Base-by-base conservation (phyloP, 805 yeast genomes). In the Tetrapisispora pingtungensis region DNA sequence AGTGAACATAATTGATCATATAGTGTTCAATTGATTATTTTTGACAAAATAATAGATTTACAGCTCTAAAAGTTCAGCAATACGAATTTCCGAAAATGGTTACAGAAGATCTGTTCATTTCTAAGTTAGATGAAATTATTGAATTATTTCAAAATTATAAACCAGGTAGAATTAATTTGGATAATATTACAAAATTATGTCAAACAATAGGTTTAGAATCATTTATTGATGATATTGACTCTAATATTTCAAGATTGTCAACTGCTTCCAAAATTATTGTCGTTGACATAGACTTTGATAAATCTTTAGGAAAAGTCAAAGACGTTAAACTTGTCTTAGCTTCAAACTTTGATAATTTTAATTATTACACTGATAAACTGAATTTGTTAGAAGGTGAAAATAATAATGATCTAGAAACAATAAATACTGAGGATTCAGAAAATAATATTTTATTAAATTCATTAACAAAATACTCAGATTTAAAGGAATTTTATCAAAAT, bases 211-310 rank as follows among this genome's bases (percentile, higher is more conserved):
- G 60, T 7, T 42, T 62, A 30, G 67, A 62, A 43, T 61, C 66
- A 1, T 62, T 62, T 40, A 57, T 57, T 4, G 67, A 62, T 40
- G 59, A 58, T 40, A 45, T 62, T 3, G 60, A 54, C 37, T 41
- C 45, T 4, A 52, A 54, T 18, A 48, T 50, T 4, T 52, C 62
- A 14, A 52, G 68, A 40, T 44, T 64, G 7, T 64, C 68, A 0
- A 60, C 65, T 3, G 68, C 68, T 1, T 63, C 67, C 2, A 62
- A 63, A 33, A 64, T 64, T 36, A 57, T 64, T 15, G 68, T 64
- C 26, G 58, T 64, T 28, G 68, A 64, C 47, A 62, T 64, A 20
- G 68, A 64, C 43, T 64, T 60, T 43, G 52, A 53, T 18, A 61
- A 53, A 27, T 37, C 31, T 7, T 46, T 49, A 37, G 53, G 53